phyloP scores from a whole-genome alignment of 2,329 filamentous ascomycete species.

The Zymoseptoria crescenta region DNA sequence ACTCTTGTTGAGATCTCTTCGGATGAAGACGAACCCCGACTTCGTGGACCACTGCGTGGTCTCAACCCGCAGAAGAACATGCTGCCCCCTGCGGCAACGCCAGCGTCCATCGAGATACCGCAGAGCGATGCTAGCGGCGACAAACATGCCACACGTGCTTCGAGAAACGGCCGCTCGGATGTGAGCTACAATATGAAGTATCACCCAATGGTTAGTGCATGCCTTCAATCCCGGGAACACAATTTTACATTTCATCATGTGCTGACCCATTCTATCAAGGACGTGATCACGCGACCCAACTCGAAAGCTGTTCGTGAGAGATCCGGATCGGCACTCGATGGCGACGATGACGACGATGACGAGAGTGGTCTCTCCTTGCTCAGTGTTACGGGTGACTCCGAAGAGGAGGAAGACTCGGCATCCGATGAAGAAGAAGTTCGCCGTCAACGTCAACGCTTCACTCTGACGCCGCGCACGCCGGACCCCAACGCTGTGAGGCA shows the following conservation, averaged over 20 bases:
- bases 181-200: slow-evolving; percentile 17
- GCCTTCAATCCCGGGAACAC: too few relatives aligned
- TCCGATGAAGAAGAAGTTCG: not conserved
- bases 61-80: slow-evolving; percentile 8
- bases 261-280: slow-evolving; percentile 1
- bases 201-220: slow-evolving; percentile 16
- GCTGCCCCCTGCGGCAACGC: slow-evolving; percentile 3
- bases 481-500: slow-evolving; percentile 19
- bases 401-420: not conserved
- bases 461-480: slow-evolving; percentile 6
- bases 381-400: slow-evolving; percentile 2
- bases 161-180: slow-evolving; percentile 8
- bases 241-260: not conserved
- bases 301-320: slow-evolving; percentile 6
- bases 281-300: slow-evolving; percentile 17
- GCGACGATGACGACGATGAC: slow-evolving; percentile 2
- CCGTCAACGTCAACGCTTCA: not conserved
- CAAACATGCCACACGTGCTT: slow-evolving; percentile 12
- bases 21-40: slow-evolving; percentile 3
- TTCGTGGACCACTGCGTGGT: slow-evolving; percentile 7
- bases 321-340: slow-evolving; percentile 8
- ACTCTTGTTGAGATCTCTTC: not conserved
- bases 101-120: not conserved
- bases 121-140: not conserved
- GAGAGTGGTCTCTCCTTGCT: not conserved